phyloP scores from a whole-genome alignment of 2,329 filamentous ascomycete species.

The Xylariaceae sp. region DNA sequence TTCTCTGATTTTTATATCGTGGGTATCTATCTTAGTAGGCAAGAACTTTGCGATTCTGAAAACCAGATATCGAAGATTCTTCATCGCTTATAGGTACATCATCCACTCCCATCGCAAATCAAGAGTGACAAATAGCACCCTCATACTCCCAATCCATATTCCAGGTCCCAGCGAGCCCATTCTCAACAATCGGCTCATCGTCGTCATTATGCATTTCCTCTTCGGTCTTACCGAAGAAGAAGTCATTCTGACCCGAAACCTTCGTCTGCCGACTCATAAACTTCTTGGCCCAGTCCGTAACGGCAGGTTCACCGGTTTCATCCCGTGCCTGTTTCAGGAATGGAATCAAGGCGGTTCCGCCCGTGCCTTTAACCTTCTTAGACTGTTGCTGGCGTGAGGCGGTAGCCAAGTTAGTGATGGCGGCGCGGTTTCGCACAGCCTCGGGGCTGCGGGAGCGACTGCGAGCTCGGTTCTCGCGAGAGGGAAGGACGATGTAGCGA shows the following conservation, averaged over 20 bases:
- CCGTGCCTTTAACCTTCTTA: slow-evolving; percentile 77
- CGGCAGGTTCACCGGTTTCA: slow-evolving; percentile 89
- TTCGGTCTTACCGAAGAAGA: slow-evolving; percentile 56
- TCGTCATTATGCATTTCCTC: slow-evolving; percentile 26
- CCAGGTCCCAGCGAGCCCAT: slow-evolving; percentile 80
- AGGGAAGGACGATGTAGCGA: slow-evolving; percentile 90
- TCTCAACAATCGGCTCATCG: slow-evolving; percentile 31
- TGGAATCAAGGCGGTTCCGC: slow-evolving; percentile 88
- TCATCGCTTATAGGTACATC: too few relatives aligned
- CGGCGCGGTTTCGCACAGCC: slow-evolving; percentile 39
- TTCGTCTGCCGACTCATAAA: slow-evolving; percentile 55
- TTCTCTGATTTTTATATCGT: too few relatives aligned
- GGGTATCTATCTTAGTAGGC: too few relatives aligned
- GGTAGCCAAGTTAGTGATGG: slow-evolving; percentile 47
- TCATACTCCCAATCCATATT: slow-evolving; percentile 74
- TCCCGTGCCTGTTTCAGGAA: slow-evolving; percentile 96
- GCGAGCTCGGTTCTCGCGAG: slow-evolving; percentile 67
- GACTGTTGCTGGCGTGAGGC: slow-evolving; percentile 49
- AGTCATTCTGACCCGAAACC: slow-evolving; percentile 51
- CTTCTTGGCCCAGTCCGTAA: slow-evolving; percentile 60
- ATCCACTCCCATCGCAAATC: slow-evolving; percentile 1
- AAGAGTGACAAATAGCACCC: slow-evolving; percentile 61
- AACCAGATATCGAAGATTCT: too few relatives aligned
- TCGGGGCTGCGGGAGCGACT: slow-evolving; percentile 59
- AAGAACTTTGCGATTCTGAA: too few relatives aligned